These are phyloP conservation scores for Cyamopsis tetragonoloba DNA, from an alignment of 306 rosid genomes.

Conservation along the genomic window DNA sequence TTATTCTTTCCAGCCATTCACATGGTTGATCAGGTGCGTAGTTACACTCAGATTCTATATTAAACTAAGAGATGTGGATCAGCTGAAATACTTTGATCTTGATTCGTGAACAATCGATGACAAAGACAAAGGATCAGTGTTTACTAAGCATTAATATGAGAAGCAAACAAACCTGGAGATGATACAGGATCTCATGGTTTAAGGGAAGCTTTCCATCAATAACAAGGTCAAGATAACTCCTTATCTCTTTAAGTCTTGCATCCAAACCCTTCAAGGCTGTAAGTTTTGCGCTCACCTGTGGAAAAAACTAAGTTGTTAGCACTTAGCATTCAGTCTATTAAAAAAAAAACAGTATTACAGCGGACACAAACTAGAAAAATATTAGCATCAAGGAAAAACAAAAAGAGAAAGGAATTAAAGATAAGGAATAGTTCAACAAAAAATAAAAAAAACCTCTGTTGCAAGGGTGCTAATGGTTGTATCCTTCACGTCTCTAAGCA, in stretches of 20 bases:
- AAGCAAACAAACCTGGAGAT: slow-evolving; percentile 59
- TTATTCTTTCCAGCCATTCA: not conserved
- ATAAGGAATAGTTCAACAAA: not conserved
- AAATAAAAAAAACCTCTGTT: slow-evolving; percentile 50
- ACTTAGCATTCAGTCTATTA: not conserved
- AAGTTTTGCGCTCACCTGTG: slow-evolving; percentile 83
- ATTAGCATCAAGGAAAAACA: not conserved
- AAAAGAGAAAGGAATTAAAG: not conserved
- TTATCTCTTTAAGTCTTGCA: slow-evolving; percentile 78
- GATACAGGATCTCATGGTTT: slow-evolving; percentile 90
- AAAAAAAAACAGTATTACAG: slow-evolving; percentile 11
- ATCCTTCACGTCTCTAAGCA: slow-evolving; percentile 56
- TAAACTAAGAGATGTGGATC: not conserved
- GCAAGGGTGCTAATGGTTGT: slow-evolving; percentile 86
- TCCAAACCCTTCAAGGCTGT: slow-evolving; percentile 93
- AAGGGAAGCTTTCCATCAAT: slow-evolving; percentile 75
- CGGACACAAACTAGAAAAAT: not conserved
- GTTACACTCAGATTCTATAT: not conserved
- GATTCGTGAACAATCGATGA: slow-evolving; percentile 16
- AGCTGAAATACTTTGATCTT: not conserved
- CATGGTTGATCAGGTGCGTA: not conserved
- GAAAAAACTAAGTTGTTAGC: slow-evolving; percentile 6
- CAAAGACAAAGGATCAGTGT: not conserved
- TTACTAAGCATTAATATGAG: not conserved
- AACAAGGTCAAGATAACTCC: slow-evolving; percentile 82